A percentile compares a stretch with the other conserved stretches of the same genome.
Conservation (phyloP, 768 basidiomycete species). For the Xerocomellus chrysenteron region DNA sequence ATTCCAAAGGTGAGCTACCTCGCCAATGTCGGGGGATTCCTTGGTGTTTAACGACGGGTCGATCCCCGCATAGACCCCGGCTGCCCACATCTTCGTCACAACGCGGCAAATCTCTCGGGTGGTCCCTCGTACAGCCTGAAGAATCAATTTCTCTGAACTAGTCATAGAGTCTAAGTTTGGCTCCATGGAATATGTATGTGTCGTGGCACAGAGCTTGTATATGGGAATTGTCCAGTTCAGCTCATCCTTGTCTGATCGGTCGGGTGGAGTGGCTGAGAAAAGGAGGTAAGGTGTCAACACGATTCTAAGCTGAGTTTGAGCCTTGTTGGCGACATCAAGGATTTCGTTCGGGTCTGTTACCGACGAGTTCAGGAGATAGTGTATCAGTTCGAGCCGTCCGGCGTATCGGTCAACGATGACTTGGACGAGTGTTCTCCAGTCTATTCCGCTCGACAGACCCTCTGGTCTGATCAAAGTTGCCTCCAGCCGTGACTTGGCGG, state of each 20-base stretch:
- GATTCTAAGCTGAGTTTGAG: conserved; percentile 24
- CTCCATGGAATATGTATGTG: conserved; percentile 21
- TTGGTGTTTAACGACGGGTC: conserved; percentile 9
- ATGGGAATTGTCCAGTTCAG: conserved; percentile 31
- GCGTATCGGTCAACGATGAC: conserved; percentile 34
- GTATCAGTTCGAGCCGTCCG: conserved; percentile 28
- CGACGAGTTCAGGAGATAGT: conserved; percentile 20
- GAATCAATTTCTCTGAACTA: conserved; percentile 28
- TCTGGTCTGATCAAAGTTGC: conserved; percentile 9
- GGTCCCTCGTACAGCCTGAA: conserved; percentile 33
- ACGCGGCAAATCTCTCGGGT: conserved; percentile 47
- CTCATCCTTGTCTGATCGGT: neutral
- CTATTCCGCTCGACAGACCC: conserved; percentile 27
- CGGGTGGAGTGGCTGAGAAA: conserved; percentile 4
- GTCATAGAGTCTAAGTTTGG: conserved; percentile 18
- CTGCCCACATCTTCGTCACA: conserved; percentile 47
- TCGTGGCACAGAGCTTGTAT: conserved; percentile 30
- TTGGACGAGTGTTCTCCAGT: conserved; percentile 34
- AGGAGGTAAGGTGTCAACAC: conserved; percentile 33
- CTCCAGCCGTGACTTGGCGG: conserved; percentile 6
- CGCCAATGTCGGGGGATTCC: neutral
- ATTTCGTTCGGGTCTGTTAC: conserved; percentile 1
- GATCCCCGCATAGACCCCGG: conserved; percentile 30
- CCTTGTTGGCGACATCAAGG: conserved; percentile 7
- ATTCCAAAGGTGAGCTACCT: conserved; percentile 11